A percentile compares a stretch with the other conserved stretches of the same genome.
phyloP scores from a whole-genome alignment of 1,284 basidiomycete species.

The Phylloporus sp. region DNA sequence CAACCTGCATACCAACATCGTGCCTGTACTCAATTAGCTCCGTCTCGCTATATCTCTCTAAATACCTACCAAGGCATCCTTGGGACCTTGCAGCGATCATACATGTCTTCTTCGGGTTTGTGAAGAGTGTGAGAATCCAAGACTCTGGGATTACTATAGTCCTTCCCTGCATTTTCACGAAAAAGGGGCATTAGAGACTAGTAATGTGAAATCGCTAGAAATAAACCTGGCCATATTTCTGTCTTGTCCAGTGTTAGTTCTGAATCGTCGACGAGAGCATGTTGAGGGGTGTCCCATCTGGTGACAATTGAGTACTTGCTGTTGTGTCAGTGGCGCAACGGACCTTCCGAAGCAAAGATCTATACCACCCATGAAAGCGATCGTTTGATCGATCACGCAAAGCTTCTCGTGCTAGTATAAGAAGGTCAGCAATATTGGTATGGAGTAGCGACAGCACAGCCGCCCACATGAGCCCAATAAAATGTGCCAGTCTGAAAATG shows the following conservation, averaged over 20 bases:
- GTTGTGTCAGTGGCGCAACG: slow-evolving; percentile 15
- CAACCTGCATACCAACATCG: slow-evolving; percentile 94
- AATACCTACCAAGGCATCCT: slow-evolving; percentile 93
- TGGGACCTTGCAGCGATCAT: slow-evolving; percentile 87
- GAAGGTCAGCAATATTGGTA: slow-evolving; percentile 1
- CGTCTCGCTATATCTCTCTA: neutral
- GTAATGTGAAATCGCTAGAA: neutral
- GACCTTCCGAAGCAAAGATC: slow-evolving; percentile 91
- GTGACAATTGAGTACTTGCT: neutral
- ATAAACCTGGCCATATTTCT: slow-evolving; percentile 85
- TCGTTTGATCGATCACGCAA: slow-evolving; percentile 96
- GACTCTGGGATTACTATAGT: slow-evolving; percentile 92
- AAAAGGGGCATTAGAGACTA: neutral
- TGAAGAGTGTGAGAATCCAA: slow-evolving; percentile 88
- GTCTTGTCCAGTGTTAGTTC: slow-evolving; percentile 64
- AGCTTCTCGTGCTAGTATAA: slow-evolving; percentile 89
- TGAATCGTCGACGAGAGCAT: slow-evolving; percentile 88
- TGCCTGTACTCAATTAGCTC: slow-evolving; percentile 66
- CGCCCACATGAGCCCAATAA: slow-evolving; percentile 93
- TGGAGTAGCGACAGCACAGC: slow-evolving; percentile 7
- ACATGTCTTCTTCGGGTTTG: slow-evolving; percentile 95
- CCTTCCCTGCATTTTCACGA: slow-evolving; percentile 68
- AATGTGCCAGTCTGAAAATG: slow-evolving; percentile 98
- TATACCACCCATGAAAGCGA: slow-evolving; percentile 97
- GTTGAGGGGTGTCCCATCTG: slow-evolving; percentile 96